phyloP scores from a whole-genome alignment of 2,329 filamentous ascomycete genomes.

The Uncinocarpus reesii region DNA sequence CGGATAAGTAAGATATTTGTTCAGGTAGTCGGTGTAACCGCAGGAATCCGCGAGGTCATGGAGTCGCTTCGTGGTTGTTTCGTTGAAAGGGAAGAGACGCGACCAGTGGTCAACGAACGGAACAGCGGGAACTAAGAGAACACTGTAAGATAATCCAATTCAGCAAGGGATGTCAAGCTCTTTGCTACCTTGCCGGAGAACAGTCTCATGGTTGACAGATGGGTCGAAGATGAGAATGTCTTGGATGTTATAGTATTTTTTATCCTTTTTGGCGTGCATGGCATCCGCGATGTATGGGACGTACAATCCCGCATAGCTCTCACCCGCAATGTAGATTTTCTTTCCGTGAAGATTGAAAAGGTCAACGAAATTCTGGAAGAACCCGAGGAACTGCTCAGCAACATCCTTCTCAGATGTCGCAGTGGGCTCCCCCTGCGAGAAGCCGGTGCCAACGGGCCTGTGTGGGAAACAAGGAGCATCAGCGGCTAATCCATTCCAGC shows the following conservation, averaged over 20 bases:
- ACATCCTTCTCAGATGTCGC: conserved; percentile 58
- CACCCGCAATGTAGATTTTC: conserved; percentile 64
- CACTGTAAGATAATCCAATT: background rate
- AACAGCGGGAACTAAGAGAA: conserved; percentile 27
- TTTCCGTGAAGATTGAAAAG: conserved; percentile 57
- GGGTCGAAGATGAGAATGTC: conserved; percentile 67
- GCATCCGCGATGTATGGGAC: conserved; percentile 63
- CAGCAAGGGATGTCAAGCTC: background rate
- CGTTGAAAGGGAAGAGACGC: conserved; percentile 39
- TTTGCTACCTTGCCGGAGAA: conserved; percentile 40
- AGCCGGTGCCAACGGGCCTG: conserved; percentile 52
- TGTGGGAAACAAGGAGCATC: too few species aligned
- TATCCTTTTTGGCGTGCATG: conserved; percentile 60
- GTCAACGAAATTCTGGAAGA: conserved; percentile 67
- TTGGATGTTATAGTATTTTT: conserved; percentile 55
- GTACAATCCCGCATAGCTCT: conserved; percentile 59
- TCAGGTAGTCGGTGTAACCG: conserved; percentile 38
- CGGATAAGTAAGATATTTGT: conserved; percentile 55
- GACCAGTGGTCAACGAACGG: conserved; percentile 35
- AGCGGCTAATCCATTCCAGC: too few species aligned
- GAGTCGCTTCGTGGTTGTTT: conserved; percentile 34
- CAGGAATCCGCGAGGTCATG: conserved; percentile 36
- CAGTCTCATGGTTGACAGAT: conserved; percentile 44
- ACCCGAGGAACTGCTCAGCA: conserved; percentile 62
- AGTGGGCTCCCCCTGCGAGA: conserved; percentile 53